Conservation (phyloP, 164 flowering plant genomes). For the Kingdonia uniflora region DNA sequence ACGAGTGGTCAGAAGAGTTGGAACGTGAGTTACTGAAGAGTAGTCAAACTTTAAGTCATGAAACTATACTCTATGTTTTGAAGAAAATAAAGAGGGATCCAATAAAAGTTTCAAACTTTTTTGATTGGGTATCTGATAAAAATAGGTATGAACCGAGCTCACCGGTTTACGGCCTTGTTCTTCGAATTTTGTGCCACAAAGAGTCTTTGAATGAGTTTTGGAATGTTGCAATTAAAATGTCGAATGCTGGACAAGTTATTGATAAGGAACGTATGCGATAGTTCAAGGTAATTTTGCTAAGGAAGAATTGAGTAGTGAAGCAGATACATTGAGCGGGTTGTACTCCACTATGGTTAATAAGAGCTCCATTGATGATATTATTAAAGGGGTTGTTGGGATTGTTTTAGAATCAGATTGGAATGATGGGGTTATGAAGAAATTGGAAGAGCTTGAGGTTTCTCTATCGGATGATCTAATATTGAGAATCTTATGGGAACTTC, state of each 20-base stretch:
- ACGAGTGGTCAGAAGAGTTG: constrained; percentile 46
- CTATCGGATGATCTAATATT: constrained; percentile 49
- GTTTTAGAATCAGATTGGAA: constrained; percentile 40
- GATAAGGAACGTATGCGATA: constrained; percentile 48
- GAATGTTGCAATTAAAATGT: constrained; percentile 42
- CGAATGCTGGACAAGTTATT: constrained; percentile 50
- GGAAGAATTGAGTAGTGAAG: constrained; percentile 40
- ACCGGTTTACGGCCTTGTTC: constrained; percentile 41
- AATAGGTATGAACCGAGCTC: constrained; percentile 41
- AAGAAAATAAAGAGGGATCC: constrained; percentile 47
- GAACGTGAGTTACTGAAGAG: constrained; percentile 28
- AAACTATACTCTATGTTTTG: constrained; percentile 52
- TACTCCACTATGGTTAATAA: constrained; percentile 36
- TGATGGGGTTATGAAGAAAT: constrained; percentile 32
- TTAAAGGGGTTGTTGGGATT: constrained; percentile 27
- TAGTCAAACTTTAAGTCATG: constrained; percentile 33
- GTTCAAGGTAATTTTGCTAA: constrained; percentile 25
- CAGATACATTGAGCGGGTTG: constrained; percentile 34
- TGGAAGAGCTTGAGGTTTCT: constrained; percentile 28
- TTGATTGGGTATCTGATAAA: constrained; percentile 46
- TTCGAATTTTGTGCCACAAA: constrained; percentile 37
- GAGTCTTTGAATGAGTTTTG: constrained; percentile 59
- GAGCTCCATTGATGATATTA: constrained; percentile 27
- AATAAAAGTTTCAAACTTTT: constrained; percentile 36
- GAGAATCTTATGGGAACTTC: constrained; percentile 48